Percentiles rank a stretch among this genome's conserved stretches.
These are phyloP conservation scores for Triadica sebifera DNA, from an alignment of 345 rosid genomes.

Conservation along the genomic window DNA sequence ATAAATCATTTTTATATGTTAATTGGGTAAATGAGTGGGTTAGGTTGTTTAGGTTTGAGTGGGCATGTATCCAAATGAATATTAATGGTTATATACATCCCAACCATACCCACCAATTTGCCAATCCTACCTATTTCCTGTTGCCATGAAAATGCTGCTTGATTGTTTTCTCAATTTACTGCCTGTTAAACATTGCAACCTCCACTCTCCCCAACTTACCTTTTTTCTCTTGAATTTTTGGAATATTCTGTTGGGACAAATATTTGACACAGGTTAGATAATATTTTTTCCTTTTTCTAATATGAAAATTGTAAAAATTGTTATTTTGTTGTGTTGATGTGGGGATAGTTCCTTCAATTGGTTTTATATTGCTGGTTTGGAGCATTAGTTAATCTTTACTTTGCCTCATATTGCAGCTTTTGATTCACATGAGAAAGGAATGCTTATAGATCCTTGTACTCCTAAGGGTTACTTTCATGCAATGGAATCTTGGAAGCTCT, in stretches of 20 bases:
- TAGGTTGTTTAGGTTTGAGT: too few relatives aligned
- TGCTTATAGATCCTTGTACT: slow-evolving; percentile 68
- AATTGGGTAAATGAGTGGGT: too few relatives aligned
- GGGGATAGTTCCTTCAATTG: background rate
- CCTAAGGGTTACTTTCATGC: slow-evolving; percentile 63
- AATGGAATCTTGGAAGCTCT: slow-evolving; percentile 30
- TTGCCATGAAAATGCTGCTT: background rate
- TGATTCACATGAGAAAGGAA: slow-evolving; percentile 37
- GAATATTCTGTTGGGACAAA: background rate
- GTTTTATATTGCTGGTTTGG: background rate
- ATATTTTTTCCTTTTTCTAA: background rate
- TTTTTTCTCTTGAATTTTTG: background rate
- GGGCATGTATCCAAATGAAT: too few relatives aligned
- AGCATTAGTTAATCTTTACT: background rate
- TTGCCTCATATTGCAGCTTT: slow-evolving; percentile 41
- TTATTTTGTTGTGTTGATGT: background rate
- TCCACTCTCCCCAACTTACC: background rate
- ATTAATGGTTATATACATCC: too few relatives aligned
- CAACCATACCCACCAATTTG: background rate
- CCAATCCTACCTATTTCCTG: too few relatives aligned
- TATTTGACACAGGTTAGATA: background rate
- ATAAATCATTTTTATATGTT: too few relatives aligned
- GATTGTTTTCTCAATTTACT: background rate
- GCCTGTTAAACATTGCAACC: background rate
- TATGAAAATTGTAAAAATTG: background rate